A percentile compares a stretch with the other conserved stretches of the same genome.
Evolutionary conservation across 208 protist species (phyloP).

Genomic region (Balamuthia mandrillaris): DNA sequence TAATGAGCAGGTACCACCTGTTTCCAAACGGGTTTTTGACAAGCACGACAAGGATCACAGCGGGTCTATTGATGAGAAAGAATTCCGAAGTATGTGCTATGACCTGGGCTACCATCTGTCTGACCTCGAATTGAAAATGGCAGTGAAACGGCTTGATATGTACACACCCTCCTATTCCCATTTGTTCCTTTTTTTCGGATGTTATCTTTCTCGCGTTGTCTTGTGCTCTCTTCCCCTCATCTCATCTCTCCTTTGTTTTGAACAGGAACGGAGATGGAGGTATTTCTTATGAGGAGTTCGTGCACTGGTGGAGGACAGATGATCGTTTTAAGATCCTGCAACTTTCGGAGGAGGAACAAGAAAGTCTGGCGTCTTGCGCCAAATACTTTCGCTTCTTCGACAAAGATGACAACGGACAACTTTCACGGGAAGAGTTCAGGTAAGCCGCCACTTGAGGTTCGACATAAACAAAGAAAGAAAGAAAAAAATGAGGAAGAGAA

Average conservation of each 20-base stretch:
- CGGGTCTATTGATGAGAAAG: not conserved
- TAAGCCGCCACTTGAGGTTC: not conserved
- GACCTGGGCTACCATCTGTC: not conserved
- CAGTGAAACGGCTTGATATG: not conserved
- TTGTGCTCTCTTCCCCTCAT: too few species aligned
- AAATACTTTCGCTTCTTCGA: slow-evolving; percentile 11
- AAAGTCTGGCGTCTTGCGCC: not conserved
- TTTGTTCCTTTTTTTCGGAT: not conserved
- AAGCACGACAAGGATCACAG: not conserved
- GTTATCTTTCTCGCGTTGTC: not conserved
- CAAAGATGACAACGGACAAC: not conserved
- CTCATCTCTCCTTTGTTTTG: not conserved
- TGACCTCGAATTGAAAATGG: not conserved
- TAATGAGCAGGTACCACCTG: not conserved
- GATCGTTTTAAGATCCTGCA: not conserved
- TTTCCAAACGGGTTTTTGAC: not conserved
- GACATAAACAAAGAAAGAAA: too few species aligned
- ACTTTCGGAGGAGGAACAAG: not conserved
- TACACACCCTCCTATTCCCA: not conserved
- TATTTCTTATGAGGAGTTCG: not conserved
- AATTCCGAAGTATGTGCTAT: not conserved
- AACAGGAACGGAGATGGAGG: not conserved
- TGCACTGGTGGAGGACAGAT: not conserved
- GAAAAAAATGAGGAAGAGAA: too few species aligned
- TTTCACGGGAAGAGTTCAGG: not conserved